Evolutionary conservation across 495 filamentous ascomycete genomes (phyloP).

Genomic region (Massariosphaeria phaeospora): DNA sequence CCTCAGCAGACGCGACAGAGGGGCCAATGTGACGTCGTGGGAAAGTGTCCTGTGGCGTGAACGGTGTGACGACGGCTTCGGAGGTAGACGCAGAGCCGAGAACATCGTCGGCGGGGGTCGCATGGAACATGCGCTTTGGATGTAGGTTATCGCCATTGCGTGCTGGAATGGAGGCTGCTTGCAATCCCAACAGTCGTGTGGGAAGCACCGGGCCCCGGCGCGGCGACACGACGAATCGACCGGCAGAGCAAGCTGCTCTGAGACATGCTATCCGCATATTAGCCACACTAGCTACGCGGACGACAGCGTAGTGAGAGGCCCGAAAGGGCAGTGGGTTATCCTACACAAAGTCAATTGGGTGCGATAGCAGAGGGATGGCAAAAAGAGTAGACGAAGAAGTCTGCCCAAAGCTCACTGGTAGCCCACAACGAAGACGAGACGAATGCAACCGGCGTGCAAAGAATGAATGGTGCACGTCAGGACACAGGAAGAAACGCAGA

Average conservation of each 20-base stretch:
- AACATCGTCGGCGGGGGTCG: slow-evolving; percentile 10
- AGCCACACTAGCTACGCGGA: background rate
- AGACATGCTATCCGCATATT: slow-evolving; percentile 20
- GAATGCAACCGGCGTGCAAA: too few species aligned
- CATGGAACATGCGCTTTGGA: slow-evolving; percentile 19
- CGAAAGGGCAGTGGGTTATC: background rate
- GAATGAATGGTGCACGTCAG: too few species aligned
- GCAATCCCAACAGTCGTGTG: background rate
- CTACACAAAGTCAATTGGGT: too few species aligned
- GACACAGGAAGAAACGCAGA: too few species aligned
- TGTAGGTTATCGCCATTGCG: background rate
- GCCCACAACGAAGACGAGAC: too few species aligned
- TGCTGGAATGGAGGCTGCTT: background rate
- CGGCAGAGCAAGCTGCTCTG: slow-evolving; percentile 18
- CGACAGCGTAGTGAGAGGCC: background rate
- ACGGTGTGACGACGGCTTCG: slow-evolving; percentile 24
- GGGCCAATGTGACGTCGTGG: slow-evolving; percentile 90
- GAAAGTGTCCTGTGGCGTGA: slow-evolving; percentile 59
- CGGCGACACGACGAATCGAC: slow-evolving; percentile 1
- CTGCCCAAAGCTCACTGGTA: too few species aligned
- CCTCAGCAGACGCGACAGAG: slow-evolving; percentile 59
- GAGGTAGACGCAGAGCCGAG: slow-evolving; percentile 5
- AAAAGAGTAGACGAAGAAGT: too few species aligned
- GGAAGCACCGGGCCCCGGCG: background rate
- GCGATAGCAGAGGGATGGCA: background rate